These are phyloP conservation scores for Hanseniaspora mollemarum DNA, from an alignment of 805 yeast species.

Conservation along the genomic window DNA sequence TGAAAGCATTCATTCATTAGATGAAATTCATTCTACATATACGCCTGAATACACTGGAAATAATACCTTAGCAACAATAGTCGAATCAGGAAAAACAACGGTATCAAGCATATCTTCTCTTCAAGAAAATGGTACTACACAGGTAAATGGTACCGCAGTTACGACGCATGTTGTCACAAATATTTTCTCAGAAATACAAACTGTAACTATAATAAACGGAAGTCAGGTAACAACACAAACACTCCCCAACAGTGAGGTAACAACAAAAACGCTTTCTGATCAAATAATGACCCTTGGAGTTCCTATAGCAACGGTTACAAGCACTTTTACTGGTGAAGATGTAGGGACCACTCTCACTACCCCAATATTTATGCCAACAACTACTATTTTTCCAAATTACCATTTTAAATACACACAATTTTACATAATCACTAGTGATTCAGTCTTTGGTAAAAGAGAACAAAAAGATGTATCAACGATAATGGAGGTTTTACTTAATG, in stretches of 20 bases:
- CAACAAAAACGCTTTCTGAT: conserved; percentile 11
- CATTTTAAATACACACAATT: conserved; percentile 9
- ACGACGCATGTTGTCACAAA: conserved; percentile 11
- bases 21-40: too few species aligned
- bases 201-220: conserved; percentile 4
- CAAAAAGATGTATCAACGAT: background rate
- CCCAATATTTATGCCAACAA: conserved; percentile 3
- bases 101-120: too few species aligned
- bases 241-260: conserved; percentile 13
- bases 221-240: conserved; percentile 14
- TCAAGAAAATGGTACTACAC: background rate
- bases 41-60: background rate
- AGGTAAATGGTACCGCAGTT: background rate
- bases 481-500: conserved; percentile 10
- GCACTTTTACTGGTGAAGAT: background rate
- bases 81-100: too few species aligned
- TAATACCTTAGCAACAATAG: background rate
- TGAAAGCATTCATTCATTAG: too few species aligned
- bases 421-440: conserved; percentile 1
- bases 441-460: background rate
- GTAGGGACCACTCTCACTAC: conserved; percentile 3
- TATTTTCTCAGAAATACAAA: conserved; percentile 7
- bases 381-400: conserved; percentile 10
- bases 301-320: conserved; percentile 11
- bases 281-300: conserved; percentile 14